phyloP scores from a whole-genome alignment of 805 yeast genomes.

The Cyberlindnera japonica region DNA sequence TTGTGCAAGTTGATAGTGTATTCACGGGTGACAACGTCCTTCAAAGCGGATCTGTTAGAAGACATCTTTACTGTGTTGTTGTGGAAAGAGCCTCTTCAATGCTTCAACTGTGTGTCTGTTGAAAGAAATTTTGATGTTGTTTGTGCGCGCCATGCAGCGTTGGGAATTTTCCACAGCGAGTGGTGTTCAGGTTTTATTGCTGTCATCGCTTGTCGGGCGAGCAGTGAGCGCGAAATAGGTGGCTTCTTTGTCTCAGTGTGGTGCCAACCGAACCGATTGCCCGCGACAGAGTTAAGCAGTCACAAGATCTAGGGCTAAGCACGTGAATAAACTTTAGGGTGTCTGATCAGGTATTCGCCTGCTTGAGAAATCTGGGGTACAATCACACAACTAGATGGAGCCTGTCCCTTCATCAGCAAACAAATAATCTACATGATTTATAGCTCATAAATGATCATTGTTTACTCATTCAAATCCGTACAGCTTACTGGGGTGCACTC shows the following conservation, averaged over 20 bases:
- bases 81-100: conserved; percentile 1
- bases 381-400: too few species aligned
- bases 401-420: too few species aligned
- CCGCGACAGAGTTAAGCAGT: too few species aligned
- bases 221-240: neutral
- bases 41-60: conserved; percentile 70
- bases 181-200: conserved; percentile 17
- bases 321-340: neutral
- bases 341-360: neutral
- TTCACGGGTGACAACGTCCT: conserved; percentile 99
- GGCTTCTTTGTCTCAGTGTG: too few species aligned
- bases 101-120: conserved; percentile 4
- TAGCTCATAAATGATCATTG: too few species aligned
- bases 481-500: conserved; percentile 25
- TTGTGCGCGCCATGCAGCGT: conserved; percentile 10
- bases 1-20: conserved; percentile 99
- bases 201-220: conserved; percentile 10
- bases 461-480: conserved; percentile 34
- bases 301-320: neutral
- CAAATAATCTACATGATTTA: too few species aligned
- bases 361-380: neutral
- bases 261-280: too few species aligned
- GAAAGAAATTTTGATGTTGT: conserved; percentile 18
- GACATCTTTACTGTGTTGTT: conserved; percentile 34
- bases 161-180: conserved; percentile 10